Percentiles rank a stretch among this genome's conserved stretches.
Evolutionary conservation across 2,329 filamentous ascomycete species (phyloP).

Genomic region (Pyrenophora tritici-repentis): DNA sequence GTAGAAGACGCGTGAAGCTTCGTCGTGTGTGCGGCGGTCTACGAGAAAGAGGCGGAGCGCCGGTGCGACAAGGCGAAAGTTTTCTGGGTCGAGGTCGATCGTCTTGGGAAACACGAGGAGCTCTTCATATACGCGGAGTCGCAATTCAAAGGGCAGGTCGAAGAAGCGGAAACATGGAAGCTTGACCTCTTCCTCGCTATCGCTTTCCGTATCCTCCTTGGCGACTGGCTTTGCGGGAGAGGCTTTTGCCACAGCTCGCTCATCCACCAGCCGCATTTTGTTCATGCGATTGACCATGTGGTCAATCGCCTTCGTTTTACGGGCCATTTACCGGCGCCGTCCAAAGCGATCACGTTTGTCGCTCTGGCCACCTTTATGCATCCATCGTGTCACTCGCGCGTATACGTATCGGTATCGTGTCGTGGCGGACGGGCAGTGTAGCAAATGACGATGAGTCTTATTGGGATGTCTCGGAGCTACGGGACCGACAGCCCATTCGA

Average conservation of each 20-base stretch:
- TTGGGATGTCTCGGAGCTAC: slow-evolving; percentile 44
- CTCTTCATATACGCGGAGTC: slow-evolving; percentile 55
- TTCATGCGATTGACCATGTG: slow-evolving; percentile 33
- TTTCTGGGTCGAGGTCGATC: slow-evolving; percentile 69
- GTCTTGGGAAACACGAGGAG: slow-evolving; percentile 58
- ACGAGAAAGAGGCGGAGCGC: slow-evolving; percentile 70
- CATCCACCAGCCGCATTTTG: slow-evolving; percentile 26
- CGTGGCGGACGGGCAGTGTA: slow-evolving; percentile 2
- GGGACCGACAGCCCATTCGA: slow-evolving; percentile 43
- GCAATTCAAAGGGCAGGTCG: slow-evolving; percentile 59
- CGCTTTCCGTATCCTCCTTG: not conserved
- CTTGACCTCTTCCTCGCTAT: slow-evolving; percentile 6
- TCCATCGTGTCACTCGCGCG: slow-evolving; percentile 45
- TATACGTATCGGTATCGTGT: slow-evolving; percentile 13
- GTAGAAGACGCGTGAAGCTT: slow-evolving; percentile 59
- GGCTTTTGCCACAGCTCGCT: not conserved
- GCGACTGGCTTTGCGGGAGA: slow-evolving; percentile 1
- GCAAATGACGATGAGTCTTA: slow-evolving; percentile 12
- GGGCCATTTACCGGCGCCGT: slow-evolving; percentile 24
- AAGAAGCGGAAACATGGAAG: slow-evolving; percentile 55
- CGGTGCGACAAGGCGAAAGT: slow-evolving; percentile 65
- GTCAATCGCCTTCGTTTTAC: slow-evolving; percentile 34
- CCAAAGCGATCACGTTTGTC: slow-evolving; percentile 34
- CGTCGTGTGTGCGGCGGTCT: slow-evolving; percentile 56
- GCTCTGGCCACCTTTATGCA: slow-evolving; percentile 49